Percentiles rank a stretch among this genome's conserved stretches.
These are phyloP conservation scores for Picocystis salinarum DNA, from an alignment of 139 green algal species.

Conservation along the genomic window DNA sequence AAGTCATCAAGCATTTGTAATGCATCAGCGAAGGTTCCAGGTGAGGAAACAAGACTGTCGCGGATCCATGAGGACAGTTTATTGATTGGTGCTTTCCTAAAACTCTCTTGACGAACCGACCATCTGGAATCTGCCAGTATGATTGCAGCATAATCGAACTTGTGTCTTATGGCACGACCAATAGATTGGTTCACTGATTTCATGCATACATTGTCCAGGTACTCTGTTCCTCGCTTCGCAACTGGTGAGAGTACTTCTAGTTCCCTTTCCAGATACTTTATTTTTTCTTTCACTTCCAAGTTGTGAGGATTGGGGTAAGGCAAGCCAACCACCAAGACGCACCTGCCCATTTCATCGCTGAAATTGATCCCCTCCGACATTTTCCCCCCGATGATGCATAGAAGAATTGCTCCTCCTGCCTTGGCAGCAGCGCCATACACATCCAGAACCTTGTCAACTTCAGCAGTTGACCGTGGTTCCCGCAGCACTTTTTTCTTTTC, in stretches of 20 bases:
- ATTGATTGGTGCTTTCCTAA: too few relatives aligned
- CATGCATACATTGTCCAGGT: conserved; percentile 74
- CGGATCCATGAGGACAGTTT: too few relatives aligned
- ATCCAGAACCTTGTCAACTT: conserved; percentile 44
- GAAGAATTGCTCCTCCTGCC: conserved; percentile 48
- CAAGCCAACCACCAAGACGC: conserved; percentile 42
- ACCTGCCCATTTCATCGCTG: conserved; percentile 76
- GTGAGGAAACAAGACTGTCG: too few relatives aligned
- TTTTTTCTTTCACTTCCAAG: conserved; percentile 70
- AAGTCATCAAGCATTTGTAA: too few relatives aligned
- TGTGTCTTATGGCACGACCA: conserved; percentile 47
- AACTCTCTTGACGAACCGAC: too few relatives aligned
- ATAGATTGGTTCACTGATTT: conserved; percentile 92
- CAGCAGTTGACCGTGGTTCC: conserved; percentile 32
- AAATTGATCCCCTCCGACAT: conserved; percentile 98
- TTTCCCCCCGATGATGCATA: conserved; percentile 86
- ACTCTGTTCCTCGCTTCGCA: conserved; percentile 20
- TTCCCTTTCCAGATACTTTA: conserved; percentile 53
- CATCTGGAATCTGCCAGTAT: conserved; percentile 86
- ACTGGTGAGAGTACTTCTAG: neutral
- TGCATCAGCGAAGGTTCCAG: too few relatives aligned
- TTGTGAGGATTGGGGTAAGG: conserved; percentile 83
- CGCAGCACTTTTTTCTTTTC: conserved; percentile 30
- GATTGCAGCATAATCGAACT: conserved; percentile 69
- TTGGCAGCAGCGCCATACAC: conserved; percentile 21